Evolutionary conservation across 768 basidiomycete genomes (phyloP).

Genomic region (Tylopilus felleus): DNA sequence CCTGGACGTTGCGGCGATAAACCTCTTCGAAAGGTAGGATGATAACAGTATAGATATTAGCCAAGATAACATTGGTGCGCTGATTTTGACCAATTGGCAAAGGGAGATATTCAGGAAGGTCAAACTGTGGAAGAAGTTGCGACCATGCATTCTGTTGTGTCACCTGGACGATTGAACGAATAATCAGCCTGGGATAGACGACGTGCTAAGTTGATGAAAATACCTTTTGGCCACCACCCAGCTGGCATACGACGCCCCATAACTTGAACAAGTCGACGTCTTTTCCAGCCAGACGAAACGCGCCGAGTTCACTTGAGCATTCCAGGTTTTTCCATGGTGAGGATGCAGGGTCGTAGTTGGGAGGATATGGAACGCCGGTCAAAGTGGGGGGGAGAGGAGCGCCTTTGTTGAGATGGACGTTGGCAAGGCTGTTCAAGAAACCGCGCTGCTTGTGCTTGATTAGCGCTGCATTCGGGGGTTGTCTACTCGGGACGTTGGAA

Average conservation of each 20-base stretch:
- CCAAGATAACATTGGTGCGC: constrained; percentile 51
- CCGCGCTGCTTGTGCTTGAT: constrained; percentile 54
- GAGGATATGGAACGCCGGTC: constrained; percentile 55
- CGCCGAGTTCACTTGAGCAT: constrained; percentile 55
- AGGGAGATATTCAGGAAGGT: constrained; percentile 57
- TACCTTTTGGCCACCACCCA: constrained; percentile 64
- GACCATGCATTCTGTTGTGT: constrained; percentile 55
- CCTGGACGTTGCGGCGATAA: constrained; percentile 59
- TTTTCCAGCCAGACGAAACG: constrained; percentile 65
- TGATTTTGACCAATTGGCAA: constrained; percentile 47
- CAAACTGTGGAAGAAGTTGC: constrained; percentile 50
- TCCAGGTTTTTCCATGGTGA: constrained; percentile 70
- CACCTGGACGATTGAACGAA: constrained; percentile 35
- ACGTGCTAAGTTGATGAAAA: constrained; percentile 25
- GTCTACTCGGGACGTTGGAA: constrained; percentile 34
- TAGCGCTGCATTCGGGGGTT: constrained; percentile 32
- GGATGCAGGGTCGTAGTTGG: constrained; percentile 57
- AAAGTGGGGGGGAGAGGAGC: constrained; percentile 74
- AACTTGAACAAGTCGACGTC: constrained; percentile 76
- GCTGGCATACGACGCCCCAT: constrained; percentile 57
- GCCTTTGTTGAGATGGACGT: constrained; percentile 51
- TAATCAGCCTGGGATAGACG: constrained; percentile 14
- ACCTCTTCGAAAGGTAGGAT: constrained; percentile 70
- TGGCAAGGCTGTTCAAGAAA: constrained; percentile 61
- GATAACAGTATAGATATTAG: constrained; percentile 58